These are phyloP conservation scores for Corylus heterophylla DNA, from an alignment of 306 rosid genomes.

Conservation along the genomic window DNA sequence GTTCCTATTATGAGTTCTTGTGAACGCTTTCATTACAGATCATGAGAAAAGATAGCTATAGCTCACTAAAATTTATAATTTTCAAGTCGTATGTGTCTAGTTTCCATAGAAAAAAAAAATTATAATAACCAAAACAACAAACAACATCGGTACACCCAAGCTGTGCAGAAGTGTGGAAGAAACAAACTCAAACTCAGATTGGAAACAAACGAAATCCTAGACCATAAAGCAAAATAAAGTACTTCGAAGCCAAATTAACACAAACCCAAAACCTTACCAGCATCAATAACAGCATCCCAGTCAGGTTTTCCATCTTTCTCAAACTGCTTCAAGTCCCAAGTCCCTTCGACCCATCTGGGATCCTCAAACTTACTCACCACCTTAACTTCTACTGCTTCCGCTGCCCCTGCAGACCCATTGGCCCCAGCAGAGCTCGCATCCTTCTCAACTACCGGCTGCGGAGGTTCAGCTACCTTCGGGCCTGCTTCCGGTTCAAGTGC, in stretches of 20 bases:
- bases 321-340: slow-evolving; percentile 97
- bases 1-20: not conserved
- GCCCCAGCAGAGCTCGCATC: slow-evolving; percentile 35
- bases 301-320: slow-evolving; percentile 68
- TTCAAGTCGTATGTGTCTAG: not conserved
- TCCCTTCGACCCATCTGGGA: slow-evolving; percentile 77
- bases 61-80: not conserved
- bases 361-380: slow-evolving; percentile 47
- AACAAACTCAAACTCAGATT: not conserved
- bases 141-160: not conserved
- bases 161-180: no score
- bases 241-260: not conserved
- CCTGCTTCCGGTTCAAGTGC: slow-evolving; percentile 33
- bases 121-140: not conserved
- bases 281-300: slow-evolving; percentile 98
- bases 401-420: slow-evolving; percentile 54
- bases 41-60: not conserved
- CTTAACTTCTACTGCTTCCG: slow-evolving; percentile 38
- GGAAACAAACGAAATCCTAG: not conserved
- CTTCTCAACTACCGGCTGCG: slow-evolving; percentile 24
- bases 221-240: not conserved
- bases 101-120: not conserved
- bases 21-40: not conserved
- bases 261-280: slow-evolving; percentile 55
- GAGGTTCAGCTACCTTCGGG: slow-evolving; percentile 32